Evolutionary conservation across 345 rosid species (phyloP).

Genomic region (Psidium guajava): DNA sequence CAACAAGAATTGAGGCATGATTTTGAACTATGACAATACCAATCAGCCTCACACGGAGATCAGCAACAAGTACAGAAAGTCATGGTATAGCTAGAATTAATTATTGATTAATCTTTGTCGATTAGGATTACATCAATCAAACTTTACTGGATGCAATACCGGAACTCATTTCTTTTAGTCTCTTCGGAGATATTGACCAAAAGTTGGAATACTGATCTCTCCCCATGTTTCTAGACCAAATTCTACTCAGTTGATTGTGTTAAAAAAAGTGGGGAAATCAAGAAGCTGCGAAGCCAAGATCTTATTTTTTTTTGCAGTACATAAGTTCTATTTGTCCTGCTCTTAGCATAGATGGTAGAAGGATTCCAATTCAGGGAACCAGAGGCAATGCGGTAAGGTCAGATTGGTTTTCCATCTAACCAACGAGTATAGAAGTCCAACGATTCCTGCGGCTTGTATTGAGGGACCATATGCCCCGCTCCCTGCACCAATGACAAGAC

Average conservation of each 20-base stretch:
- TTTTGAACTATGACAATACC: not conserved
- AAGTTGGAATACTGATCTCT: not conserved
- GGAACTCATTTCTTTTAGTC: not conserved
- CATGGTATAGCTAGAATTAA: too few relatives aligned
- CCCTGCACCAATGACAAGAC: slow-evolving; percentile 19
- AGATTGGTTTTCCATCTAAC: slow-evolving; percentile 24
- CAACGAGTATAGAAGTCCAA: slow-evolving; percentile 30
- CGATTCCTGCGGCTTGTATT: slow-evolving; percentile 43
- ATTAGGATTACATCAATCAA: too few relatives aligned
- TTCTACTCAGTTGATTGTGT: not conserved
- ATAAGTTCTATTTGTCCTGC: not conserved
- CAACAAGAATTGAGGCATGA: not conserved
- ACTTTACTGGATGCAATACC: not conserved
- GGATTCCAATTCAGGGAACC: not conserved
- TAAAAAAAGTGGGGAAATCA: not conserved
- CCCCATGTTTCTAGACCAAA: not conserved
- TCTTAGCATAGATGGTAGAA: not conserved
- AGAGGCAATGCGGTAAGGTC: not conserved
- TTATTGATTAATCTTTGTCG: too few relatives aligned
- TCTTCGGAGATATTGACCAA: not conserved
- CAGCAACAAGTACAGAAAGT: not conserved
- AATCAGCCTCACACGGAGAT: not conserved
- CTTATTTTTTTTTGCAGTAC: not conserved
- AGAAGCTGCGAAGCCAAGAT: not conserved
- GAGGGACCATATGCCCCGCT: slow-evolving; percentile 53